Conservation (phyloP, 202 grass and related monocot species). For the Eragrostis tef region DNA sequence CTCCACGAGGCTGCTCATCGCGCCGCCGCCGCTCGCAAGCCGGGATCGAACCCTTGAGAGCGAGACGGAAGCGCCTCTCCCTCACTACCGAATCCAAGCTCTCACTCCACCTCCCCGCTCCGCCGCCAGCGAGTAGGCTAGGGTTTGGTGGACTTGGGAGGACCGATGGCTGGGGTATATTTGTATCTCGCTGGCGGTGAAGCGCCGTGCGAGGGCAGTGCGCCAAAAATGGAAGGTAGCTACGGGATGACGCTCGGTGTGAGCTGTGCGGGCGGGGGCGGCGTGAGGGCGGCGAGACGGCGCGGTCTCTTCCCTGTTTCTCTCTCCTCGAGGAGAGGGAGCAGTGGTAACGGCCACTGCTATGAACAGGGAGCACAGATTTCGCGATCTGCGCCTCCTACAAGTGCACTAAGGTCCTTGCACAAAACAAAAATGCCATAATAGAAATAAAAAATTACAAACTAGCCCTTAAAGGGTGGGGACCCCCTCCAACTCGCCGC, state of each 20-base stretch:
- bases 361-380: background rate
- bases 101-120: conserved; percentile 6
- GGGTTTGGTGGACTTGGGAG: conserved; percentile 52
- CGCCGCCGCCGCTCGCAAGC: background rate
- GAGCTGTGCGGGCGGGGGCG: conserved; percentile 39
- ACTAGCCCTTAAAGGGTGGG: too few species aligned
- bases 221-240: conserved; percentile 38
- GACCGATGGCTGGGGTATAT: background rate
- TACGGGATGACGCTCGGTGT: conserved; percentile 13
- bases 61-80: background rate
- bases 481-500: too few species aligned
- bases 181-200: conserved; percentile 2
- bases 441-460: too few species aligned
- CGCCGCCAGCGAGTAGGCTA: conserved; percentile 42
- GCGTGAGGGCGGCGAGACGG: conserved; percentile 31
- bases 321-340: conserved; percentile 11
- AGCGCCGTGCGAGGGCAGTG: background rate
- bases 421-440: too few species aligned
- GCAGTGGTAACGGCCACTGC: conserved; percentile 57
- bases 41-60: conserved; percentile 5
- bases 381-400: background rate
- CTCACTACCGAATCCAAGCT: background rate
- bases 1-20: conserved; percentile 97
- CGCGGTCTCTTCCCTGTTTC: conserved; percentile 1
- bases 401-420: too few species aligned